Percentiles rank a stretch among this genome's conserved stretches.
These are phyloP conservation scores for Coemansia sp. DNA, from an alignment of 192 early-diverging fungal species.

Conservation along the genomic window DNA sequence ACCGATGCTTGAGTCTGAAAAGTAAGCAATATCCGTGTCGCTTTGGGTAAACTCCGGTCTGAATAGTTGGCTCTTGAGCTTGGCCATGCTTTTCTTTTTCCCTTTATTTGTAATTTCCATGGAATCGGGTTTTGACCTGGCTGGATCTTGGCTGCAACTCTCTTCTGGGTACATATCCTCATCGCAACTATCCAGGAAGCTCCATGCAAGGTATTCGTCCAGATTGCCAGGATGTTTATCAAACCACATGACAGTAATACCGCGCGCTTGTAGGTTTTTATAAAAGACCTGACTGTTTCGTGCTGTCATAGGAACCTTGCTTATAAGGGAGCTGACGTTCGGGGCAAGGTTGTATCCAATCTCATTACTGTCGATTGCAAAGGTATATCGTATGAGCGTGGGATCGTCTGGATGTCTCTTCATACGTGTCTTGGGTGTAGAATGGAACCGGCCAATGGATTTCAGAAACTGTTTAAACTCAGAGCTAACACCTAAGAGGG, in stretches of 20 bases:
- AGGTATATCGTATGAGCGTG: conserved; percentile 31
- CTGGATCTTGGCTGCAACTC: neutral
- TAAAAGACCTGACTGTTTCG: conserved; percentile 39
- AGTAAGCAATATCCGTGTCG: neutral
- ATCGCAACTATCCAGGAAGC: conserved; percentile 26
- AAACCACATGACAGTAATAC: conserved; percentile 50
- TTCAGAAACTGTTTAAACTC: conserved; percentile 38
- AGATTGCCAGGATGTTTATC: conserved; percentile 30
- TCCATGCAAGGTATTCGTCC: conserved; percentile 30
- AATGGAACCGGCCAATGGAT: conserved; percentile 17
- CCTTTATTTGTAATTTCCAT: neutral
- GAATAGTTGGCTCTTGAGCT: neutral
- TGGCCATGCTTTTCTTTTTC: neutral
- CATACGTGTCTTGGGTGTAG: conserved; percentile 16
- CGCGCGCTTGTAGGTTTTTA: conserved; percentile 21
- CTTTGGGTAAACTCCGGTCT: conserved; percentile 2
- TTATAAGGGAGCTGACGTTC: conserved; percentile 49
- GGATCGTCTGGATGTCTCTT: conserved; percentile 24
- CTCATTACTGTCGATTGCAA: conserved; percentile 30
- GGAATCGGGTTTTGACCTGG: neutral
- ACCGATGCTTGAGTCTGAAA: neutral
- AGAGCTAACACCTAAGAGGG: conserved; percentile 32
- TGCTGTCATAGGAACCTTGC: conserved; percentile 21
- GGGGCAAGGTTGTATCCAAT: conserved; percentile 47
- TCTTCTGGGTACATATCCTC: neutral